Evolutionary conservation across 75 land plant species (phyloP), one percentile per base, ranked within the genome.

Genomic region (Chamaecyparis obtusa): DNA sequence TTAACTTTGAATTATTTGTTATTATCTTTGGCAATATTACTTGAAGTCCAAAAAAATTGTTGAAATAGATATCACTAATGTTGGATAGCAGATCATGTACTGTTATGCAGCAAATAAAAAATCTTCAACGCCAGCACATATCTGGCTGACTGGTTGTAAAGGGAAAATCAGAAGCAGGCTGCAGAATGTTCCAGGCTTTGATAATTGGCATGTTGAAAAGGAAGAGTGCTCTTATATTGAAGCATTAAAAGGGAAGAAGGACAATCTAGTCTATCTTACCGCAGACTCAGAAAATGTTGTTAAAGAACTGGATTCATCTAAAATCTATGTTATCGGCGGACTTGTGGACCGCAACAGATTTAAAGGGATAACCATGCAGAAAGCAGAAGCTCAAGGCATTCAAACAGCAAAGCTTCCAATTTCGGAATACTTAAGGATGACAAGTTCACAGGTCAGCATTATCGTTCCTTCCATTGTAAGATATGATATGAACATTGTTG

Each of bases 401-500:
- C 86, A 93, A 78, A 93, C 99, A 56, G 99, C 96, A 48, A 96
- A 90, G 83, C 95, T 98, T 75, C 99, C 99, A 6, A 96, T 98
- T 39, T 90, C 88, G 21, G 93, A 89, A 56, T 91, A 95, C 87
- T 57, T 98, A 86, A 97, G 92, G 91, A 93, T 98, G 94, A 89
- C 94, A 21, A 94, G 94, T 83, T 98, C 99, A 19, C 94, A 94
- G 96, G 99, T 98, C 49, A 46, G 32, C 51, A 46, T 44, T 44
- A 81, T 46, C 46, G 13, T n/a, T 10, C 83, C 32, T 27, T 81
- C n/a, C 83, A 44, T 46, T 46, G 15, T 49, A 19, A 81, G 83
- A 81, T 81, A 27, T 80, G 83, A 80, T 80, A 46, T 81, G 54
- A 81, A 81, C 32, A 37, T 44, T n/a, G 3, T 27, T 13, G 32